These are phyloP conservation scores for Aspergillus japonicus DNA, from an alignment of 2,329 filamentous ascomycete species.

Conservation along the genomic window DNA sequence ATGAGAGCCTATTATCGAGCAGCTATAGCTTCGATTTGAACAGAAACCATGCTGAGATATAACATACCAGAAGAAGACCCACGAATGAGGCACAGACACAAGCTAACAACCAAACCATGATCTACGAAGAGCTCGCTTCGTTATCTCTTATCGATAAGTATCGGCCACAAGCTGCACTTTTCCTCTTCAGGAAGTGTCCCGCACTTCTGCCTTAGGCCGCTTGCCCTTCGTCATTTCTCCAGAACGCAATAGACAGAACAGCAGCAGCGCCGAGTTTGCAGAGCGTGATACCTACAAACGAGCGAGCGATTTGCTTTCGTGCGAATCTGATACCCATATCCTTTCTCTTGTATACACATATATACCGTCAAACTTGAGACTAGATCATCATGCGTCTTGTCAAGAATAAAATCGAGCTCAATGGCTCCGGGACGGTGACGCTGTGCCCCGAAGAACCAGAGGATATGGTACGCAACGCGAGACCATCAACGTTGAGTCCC, in stretches of 20 bases:
- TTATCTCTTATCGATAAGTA: conserved; percentile 25
- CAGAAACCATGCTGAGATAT: no score
- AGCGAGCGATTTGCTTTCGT: not conserved
- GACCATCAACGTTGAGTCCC: not conserved
- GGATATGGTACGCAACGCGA: conserved; percentile 60
- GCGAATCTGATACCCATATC: not conserved
- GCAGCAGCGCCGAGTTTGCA: not conserved
- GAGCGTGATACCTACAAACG: not conserved
- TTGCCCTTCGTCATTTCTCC: conserved; percentile 1
- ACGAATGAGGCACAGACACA: no score
- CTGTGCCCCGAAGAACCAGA: conserved; percentile 71
- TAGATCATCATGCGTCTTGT: conserved; percentile 60
- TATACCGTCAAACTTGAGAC: not conserved
- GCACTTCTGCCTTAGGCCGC: conserved; percentile 16
- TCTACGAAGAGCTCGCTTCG: conserved; percentile 11
- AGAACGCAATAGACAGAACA: not conserved
- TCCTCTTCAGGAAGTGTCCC: conserved; percentile 16
- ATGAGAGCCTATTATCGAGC: no score
- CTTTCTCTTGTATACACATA: not conserved
- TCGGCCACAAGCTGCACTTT: not conserved
- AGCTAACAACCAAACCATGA: not conserved
- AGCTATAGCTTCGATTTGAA: no score
- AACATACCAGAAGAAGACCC: no score
- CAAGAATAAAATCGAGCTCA: conserved; percentile 65
- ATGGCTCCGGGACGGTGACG: conserved; percentile 65